Percentiles rank a stretch among this genome's conserved stretches.
Conservation (phyloP, 2,329 filamentous ascomycete genomes). For the Phialophora tarda region DNA sequence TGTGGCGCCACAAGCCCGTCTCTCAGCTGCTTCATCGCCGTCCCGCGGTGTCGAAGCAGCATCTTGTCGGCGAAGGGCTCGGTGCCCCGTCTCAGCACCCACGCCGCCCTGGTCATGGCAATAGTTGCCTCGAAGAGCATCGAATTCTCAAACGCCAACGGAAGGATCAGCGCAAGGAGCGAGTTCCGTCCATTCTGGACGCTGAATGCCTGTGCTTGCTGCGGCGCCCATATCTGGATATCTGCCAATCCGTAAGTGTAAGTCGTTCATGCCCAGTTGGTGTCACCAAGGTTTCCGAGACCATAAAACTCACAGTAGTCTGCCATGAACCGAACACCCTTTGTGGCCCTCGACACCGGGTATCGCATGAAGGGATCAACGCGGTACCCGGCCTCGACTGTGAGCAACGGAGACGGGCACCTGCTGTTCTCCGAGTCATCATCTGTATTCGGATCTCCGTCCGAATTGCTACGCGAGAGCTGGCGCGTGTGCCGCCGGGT, state of each 20-base stretch:
- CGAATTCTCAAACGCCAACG: slow-evolving; percentile 20
- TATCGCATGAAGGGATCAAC: slow-evolving; percentile 27
- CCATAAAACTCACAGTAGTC: slow-evolving; percentile 26
- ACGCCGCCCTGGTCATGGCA: slow-evolving; percentile 30
- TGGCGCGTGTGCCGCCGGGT: slow-evolving; percentile 12
- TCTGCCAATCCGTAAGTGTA: slow-evolving; percentile 14
- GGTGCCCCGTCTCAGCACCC: slow-evolving; percentile 27
- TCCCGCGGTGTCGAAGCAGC: slow-evolving; percentile 25
- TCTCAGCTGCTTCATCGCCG: slow-evolving; percentile 19
- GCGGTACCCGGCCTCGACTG: slow-evolving; percentile 24
- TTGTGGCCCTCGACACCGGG: slow-evolving; percentile 18
- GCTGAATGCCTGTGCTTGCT: slow-evolving; percentile 25
- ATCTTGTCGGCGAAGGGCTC: slow-evolving; percentile 27
- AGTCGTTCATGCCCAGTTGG: background rate
- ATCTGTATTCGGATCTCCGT: slow-evolving; percentile 14
- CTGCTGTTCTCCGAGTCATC: slow-evolving; percentile 31
- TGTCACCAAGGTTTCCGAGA: background rate
- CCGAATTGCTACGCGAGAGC: slow-evolving; percentile 9
- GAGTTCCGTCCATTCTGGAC: slow-evolving; percentile 22
- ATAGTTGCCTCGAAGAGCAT: slow-evolving; percentile 34
- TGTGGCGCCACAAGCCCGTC: slow-evolving; percentile 10
- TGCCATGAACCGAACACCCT: slow-evolving; percentile 25
- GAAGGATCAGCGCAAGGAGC: slow-evolving; percentile 23
- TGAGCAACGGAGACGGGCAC: slow-evolving; percentile 27
- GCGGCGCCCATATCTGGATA: slow-evolving; percentile 30